Evolutionary conservation across 345 rosid species (phyloP).

Genomic region (Erodium maritimum): DNA sequence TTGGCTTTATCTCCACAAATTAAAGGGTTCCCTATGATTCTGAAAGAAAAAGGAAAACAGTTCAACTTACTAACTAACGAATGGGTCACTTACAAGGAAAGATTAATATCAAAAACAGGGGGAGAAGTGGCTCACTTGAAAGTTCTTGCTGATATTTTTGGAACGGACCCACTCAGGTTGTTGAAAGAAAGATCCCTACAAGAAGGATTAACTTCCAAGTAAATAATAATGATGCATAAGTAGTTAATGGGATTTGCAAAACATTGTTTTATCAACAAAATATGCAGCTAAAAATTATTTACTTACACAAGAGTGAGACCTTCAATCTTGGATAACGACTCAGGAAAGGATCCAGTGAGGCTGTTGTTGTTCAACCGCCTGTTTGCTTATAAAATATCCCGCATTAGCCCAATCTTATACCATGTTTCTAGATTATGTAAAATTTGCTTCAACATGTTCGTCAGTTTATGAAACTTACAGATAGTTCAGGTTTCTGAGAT

Average conservation of each 20-base stretch:
- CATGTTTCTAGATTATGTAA: not conserved
- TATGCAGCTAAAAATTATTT: conserved; percentile 8
- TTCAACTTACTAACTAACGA: not conserved
- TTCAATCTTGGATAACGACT: conserved; percentile 63
- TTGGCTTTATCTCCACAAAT: conserved; percentile 64
- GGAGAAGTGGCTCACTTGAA: conserved; percentile 56
- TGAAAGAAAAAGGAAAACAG: conserved; percentile 19
- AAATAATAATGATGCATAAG: not conserved
- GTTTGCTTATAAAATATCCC: conserved; percentile 1
- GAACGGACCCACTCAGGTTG: conserved; percentile 85
- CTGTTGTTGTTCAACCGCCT: conserved; percentile 98
- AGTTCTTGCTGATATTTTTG: conserved; percentile 84
- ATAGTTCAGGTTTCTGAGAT: conserved; percentile 68
- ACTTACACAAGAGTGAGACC: conserved; percentile 88
- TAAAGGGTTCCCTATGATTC: conserved; percentile 71
- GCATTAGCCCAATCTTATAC: not conserved
- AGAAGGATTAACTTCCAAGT: conserved; percentile 3
- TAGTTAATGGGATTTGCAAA: not conserved
- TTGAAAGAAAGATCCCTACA: conserved; percentile 87
- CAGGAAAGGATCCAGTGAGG: conserved; percentile 68
- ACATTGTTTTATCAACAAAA: not conserved
- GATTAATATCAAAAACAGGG: conserved; percentile 1
- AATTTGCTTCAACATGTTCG: too few species aligned
- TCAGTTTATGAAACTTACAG: conserved; percentile 39
- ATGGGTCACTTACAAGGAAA: not conserved